phyloP scores from a whole-genome alignment of 2,329 filamentous ascomycete species.

The Didymella segeticola region DNA sequence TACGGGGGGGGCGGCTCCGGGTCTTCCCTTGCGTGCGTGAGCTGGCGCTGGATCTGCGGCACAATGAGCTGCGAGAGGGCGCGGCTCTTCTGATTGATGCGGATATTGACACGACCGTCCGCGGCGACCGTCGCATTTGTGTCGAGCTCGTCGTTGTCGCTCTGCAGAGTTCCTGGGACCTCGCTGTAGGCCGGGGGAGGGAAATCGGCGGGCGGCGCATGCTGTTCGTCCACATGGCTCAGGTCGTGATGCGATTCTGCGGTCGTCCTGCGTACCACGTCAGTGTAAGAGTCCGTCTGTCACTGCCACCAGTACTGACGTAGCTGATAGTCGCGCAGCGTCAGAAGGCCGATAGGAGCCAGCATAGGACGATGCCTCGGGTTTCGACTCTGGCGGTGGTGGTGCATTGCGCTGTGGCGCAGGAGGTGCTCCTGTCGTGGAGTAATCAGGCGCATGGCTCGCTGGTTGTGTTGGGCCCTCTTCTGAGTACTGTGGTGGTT shows the following conservation, averaged over 20 bases:
- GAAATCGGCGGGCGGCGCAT: constrained; percentile 24
- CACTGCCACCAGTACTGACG: no score
- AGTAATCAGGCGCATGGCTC: constrained; percentile 10
- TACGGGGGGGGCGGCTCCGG: constrained; percentile 69
- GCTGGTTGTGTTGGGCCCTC: constrained; percentile 20
- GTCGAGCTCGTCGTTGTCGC: constrained; percentile 49
- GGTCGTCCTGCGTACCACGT: constrained; percentile 20
- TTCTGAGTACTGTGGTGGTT: constrained; percentile 25
- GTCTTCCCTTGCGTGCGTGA: constrained; percentile 55
- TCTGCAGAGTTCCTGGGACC: constrained; percentile 47
- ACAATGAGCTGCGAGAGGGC: constrained; percentile 46
- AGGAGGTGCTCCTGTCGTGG: constrained; percentile 8
- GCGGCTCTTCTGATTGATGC: constrained; percentile 48
- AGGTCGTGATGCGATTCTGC: constrained; percentile 23
- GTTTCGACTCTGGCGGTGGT: constrained; percentile 23
- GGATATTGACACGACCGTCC: constrained; percentile 52
- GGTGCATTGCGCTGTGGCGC: constrained; percentile 3
- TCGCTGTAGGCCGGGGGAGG: constrained; percentile 52
- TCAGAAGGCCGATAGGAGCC: constrained; percentile 38
- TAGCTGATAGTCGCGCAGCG: constrained; percentile 20
- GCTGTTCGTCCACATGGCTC: constrained; percentile 23
- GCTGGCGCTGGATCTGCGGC: constrained; percentile 49
- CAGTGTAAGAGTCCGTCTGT: constrained; percentile 17
- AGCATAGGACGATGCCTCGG: constrained; percentile 36
- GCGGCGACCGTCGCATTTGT: constrained; percentile 54